A percentile compares a stretch with the other conserved stretches of the same genome.
phyloP scores from a whole-genome alignment of 2,329 filamentous ascomycete genomes.

The Fusarium subtropicale region DNA sequence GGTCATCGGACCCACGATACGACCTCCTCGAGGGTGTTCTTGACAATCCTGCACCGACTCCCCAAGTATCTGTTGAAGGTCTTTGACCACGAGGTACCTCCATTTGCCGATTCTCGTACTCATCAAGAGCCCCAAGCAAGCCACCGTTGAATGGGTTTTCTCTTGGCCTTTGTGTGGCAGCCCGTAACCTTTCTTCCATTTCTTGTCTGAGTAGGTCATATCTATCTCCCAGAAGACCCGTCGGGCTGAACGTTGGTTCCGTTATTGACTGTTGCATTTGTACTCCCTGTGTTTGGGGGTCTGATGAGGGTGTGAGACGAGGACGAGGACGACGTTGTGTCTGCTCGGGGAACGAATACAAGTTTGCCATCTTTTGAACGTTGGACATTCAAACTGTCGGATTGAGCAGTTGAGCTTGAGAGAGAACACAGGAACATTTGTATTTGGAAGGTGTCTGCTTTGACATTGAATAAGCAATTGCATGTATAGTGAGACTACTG shows the following conservation, averaged over 20 bases:
- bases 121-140: neutral
- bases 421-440: neutral
- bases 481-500: rapidly evolving
- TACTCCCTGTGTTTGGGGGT: rapidly evolving
- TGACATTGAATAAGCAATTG: too few relatives aligned
- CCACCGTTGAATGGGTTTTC: neutral
- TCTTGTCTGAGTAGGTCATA: neutral
- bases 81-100: neutral
- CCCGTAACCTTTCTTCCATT: neutral
- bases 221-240: neutral
- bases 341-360: rapidly evolving
- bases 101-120: neutral
- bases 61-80: rapidly evolving
- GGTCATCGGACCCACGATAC: neutral
- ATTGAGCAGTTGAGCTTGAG: neutral
- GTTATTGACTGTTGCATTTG: neutral
- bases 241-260: constrained; percentile 3
- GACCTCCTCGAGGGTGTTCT: neutral
- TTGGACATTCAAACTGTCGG: neutral
- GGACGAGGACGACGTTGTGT: rapidly evolving
- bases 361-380: neutral
- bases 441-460: neutral
- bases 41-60: rapidly evolving
- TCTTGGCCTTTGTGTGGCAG: rapidly evolving
- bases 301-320: neutral